Evolutionary conservation across 768 basidiomycete genomes (phyloP).

Genomic region (Naganishia kalamii): DNA sequence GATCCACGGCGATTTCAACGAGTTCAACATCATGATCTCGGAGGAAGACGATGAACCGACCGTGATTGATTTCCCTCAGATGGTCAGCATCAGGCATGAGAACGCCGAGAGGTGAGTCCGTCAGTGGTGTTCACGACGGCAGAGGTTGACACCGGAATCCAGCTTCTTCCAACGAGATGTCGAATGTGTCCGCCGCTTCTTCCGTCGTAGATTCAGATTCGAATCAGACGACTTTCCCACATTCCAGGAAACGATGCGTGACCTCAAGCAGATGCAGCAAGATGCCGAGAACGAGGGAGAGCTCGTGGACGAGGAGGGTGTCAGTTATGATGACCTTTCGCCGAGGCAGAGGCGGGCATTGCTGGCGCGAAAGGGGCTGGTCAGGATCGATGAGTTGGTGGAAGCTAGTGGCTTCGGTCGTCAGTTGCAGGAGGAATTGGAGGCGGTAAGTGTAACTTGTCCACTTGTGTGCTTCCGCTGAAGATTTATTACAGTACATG

Average conservation of each 20-base stretch:
- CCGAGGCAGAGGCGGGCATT: constrained; percentile 45
- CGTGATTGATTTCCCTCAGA: constrained; percentile 98
- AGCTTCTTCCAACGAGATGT: constrained; percentile 99
- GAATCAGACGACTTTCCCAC: constrained; percentile 83
- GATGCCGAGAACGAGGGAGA: constrained; percentile 15
- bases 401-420: constrained; percentile 88
- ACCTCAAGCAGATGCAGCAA: constrained; percentile 29
- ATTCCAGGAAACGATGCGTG: constrained; percentile 62
- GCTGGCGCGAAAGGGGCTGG: constrained; percentile 34
- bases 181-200: constrained; percentile 89
- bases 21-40: constrained; percentile 94
- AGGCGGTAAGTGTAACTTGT: constrained; percentile 60
- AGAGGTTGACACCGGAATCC: no score
- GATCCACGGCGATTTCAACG: constrained; percentile 99
- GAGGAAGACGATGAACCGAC: constrained; percentile 69
- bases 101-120: constrained; percentile 84
- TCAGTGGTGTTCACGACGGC: no score
- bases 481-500: constrained; percentile 24
- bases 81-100: constrained; percentile 93
- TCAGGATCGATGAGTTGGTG: constrained; percentile 77
- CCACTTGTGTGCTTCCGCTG: no score
- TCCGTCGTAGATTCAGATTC: constrained; percentile 81
- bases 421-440: constrained; percentile 71
- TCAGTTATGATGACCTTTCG: constrained; percentile 14
- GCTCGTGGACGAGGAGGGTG: constrained; percentile 14